Evolutionary conservation across 192 early-diverging fungal genomes (phyloP), one percentile per base, ranked within the genome.

Genomic region (Linderina pennispora): DNA sequence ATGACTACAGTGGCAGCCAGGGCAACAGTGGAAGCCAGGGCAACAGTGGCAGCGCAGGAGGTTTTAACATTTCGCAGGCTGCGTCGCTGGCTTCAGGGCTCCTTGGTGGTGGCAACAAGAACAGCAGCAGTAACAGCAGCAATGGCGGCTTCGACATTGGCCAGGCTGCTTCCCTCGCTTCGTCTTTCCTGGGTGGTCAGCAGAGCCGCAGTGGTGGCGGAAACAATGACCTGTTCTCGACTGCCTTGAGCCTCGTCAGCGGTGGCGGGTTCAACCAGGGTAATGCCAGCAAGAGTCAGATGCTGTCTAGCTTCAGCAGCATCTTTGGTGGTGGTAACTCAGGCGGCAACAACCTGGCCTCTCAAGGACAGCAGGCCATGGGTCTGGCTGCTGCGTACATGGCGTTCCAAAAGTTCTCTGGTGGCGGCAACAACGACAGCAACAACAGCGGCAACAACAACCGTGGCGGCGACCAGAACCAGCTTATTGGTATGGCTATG

Each of bases 351-450:
- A 48, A 48, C n/a, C n/a, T 64, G 44, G 50, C 36, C 14, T 9
- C 15, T 20, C 45, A 57, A 57, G 62, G 56, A 1, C 61, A 72
- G 48, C 45, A 60, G 39, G 49, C 57, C 0, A 48, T 72, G 60
- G 68, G 68, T 0, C 34, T 72, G 50, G 68, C 68, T 1, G 52
- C 68, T 3, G 68, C 61, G 15, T 72, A 60, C 20, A 64, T 50
- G 55, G 68, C 68, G 8, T 59, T 58, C 45, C 50, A 66, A 25
- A 48, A 66, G 33, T 72, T 60, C 45, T 43, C 16, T 8, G 8
- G 8, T 40, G 38, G 38, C 38, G 38, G 38, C 5, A 14, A 14
- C 28, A 31, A 11, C 28, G n/a, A 61, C n/a, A 35, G n/a, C 24
- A 15, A 21, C 24, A 9, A 33, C 8, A 21, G 46, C 18, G 48